Evolutionary conservation across 129 eudicot genomes (phyloP).

Genomic region (Oenanthe sinensis): DNA sequence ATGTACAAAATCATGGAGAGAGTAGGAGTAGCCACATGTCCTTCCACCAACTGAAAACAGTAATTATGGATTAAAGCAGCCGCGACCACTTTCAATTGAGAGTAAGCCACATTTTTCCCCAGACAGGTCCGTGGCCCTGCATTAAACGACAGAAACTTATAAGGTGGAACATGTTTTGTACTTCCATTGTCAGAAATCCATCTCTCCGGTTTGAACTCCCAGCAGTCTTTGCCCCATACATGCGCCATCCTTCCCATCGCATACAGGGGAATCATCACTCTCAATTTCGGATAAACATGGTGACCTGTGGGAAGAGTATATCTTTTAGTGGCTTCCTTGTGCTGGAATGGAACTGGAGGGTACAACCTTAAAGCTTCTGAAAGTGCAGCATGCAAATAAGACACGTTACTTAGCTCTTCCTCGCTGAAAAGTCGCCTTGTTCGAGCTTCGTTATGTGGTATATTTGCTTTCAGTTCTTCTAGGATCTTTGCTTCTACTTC

Average conservation of each 20-base stretch:
- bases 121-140: conserved; percentile 7
- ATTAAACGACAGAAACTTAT: conserved; percentile 27
- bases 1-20: conserved; percentile 22
- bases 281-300: conserved; percentile 10
- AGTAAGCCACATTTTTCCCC: conserved; percentile 17
- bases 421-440: neutral
- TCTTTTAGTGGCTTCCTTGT: conserved; percentile 16
- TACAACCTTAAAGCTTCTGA: conserved; percentile 3
- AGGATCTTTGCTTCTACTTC: conserved; percentile 17
- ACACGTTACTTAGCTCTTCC: conserved; percentile 15
- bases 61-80: conserved; percentile 18
- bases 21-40: conserved; percentile 18
- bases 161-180: conserved; percentile 22
- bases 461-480: conserved; percentile 6
- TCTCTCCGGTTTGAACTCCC: conserved; percentile 48
- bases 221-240: conserved; percentile 31
- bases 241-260: conserved; percentile 36
- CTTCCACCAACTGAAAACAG: conserved; percentile 21
- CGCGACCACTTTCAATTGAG: conserved; percentile 20
- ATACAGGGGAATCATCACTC: conserved; percentile 22
- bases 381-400: conserved; percentile 10
- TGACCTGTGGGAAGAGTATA: conserved; percentile 46
- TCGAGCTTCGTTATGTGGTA: neutral
- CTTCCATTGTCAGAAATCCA: conserved; percentile 23
- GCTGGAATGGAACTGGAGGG: conserved; percentile 7